A percentile compares a stretch with the other conserved stretches of the same genome.
Conservation (phyloP, 441 rosid species). For the Erodium texanum region DNA sequence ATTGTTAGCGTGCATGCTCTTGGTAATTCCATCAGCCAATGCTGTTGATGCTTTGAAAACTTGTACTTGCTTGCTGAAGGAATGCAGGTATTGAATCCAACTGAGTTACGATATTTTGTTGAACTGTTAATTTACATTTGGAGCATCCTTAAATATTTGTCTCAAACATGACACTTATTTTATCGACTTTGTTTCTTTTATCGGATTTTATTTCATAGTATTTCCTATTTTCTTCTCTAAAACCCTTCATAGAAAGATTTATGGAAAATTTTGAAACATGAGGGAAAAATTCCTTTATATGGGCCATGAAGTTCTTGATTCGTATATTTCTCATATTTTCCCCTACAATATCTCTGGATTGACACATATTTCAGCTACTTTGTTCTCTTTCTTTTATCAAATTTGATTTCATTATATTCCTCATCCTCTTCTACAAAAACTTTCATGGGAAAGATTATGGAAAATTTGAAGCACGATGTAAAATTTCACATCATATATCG, state of each 20-base stretch:
- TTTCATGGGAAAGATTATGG: no score
- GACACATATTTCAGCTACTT: no score
- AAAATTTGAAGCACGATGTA: no score
- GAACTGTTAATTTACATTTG: not conserved
- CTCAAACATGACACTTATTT: no score
- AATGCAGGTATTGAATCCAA: constrained; percentile 63
- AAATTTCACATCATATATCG: no score
- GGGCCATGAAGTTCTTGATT: not conserved
- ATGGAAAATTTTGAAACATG: not conserved
- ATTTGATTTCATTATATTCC: no score
- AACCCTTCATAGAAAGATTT: not conserved
- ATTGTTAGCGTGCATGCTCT: constrained; percentile 46
- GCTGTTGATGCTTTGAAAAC: constrained; percentile 94
- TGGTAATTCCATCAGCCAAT: constrained; percentile 78
- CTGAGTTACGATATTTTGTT: not conserved
- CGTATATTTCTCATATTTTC: not conserved
- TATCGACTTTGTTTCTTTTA: no score
- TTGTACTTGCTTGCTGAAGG: constrained; percentile 76
- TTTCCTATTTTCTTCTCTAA: no score
- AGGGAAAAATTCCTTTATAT: not conserved
- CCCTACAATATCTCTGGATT: no score
- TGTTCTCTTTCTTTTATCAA: no score
- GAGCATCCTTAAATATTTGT: not conserved
- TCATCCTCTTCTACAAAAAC: no score
- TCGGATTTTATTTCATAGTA: no score